Conservation (phyloP, 208 protist species). For the Herpetomonas samuelpessoai region DNA sequence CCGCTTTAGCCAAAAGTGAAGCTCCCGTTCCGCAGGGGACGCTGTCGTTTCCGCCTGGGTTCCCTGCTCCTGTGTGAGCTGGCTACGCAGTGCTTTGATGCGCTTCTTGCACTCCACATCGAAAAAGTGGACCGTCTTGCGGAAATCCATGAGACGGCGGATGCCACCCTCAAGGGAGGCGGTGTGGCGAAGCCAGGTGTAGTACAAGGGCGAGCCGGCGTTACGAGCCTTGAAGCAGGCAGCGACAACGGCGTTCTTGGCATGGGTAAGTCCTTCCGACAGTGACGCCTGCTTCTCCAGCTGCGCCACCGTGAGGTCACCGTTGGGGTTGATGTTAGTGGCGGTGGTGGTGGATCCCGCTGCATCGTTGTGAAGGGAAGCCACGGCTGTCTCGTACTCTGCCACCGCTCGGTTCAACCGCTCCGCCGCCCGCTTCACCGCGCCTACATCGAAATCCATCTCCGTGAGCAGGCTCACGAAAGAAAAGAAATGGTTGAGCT, state of each 20-base stretch:
- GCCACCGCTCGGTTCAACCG: slow-evolving; percentile 27
- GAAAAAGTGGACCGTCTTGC: slow-evolving; percentile 46
- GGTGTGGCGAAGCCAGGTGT: slow-evolving; percentile 68
- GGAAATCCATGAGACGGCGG: slow-evolving; percentile 73
- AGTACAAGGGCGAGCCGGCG: slow-evolving; percentile 67
- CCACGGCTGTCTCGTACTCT: slow-evolving; percentile 12
- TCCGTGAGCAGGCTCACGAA: slow-evolving; percentile 52
- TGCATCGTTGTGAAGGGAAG: slow-evolving; percentile 13
- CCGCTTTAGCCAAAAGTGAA: slow-evolving; percentile 42
- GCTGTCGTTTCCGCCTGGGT: not conserved
- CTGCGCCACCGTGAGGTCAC: not conserved
- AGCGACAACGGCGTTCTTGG: slow-evolving; percentile 45
- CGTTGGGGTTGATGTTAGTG: slow-evolving; percentile 7
- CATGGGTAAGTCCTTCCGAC: slow-evolving; percentile 20
- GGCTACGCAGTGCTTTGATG: slow-evolving; percentile 12
- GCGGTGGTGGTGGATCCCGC: slow-evolving; percentile 2
- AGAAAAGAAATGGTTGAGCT: slow-evolving; percentile 43
- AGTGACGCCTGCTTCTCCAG: slow-evolving; percentile 1
- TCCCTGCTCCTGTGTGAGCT: not conserved
- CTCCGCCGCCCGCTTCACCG: slow-evolving; percentile 25
- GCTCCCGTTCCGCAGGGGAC: slow-evolving; percentile 5
- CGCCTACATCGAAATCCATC: slow-evolving; percentile 51
- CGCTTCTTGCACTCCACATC: slow-evolving; percentile 37
- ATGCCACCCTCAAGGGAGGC: slow-evolving; percentile 60
- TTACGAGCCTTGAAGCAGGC: slow-evolving; percentile 47